phyloP scores from a whole-genome alignment of 768 basidiomycete species.

The Tulasnella sp. region DNA sequence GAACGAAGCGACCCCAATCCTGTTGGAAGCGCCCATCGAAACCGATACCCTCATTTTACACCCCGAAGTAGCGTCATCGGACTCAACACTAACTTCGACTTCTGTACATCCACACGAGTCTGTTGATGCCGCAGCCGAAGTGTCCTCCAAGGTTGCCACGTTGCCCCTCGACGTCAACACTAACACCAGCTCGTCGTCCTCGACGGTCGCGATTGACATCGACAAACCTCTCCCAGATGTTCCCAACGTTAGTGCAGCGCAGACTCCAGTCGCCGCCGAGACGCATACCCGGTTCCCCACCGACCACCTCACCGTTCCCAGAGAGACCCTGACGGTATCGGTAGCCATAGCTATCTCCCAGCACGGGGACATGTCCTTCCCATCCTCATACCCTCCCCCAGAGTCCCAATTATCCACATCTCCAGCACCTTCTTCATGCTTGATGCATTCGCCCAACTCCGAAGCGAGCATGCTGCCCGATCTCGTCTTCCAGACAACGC shows the following conservation, averaged over 20 bases:
- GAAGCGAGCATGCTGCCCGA: too few relatives aligned
- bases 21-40: neutral
- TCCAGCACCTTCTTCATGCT: constrained; percentile 9
- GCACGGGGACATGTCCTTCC: neutral
- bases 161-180: too few relatives aligned
- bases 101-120: neutral
- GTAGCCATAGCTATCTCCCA: constrained; percentile 6
- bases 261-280: too few relatives aligned
- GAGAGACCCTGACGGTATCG: constrained; percentile 2
- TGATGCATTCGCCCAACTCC: constrained; percentile 3
- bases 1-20: neutral
- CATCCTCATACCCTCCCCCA: constrained; percentile 1
- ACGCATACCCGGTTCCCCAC: too few relatives aligned
- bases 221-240: too few relatives aligned
- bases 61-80: neutral
- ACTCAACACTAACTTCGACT: neutral
- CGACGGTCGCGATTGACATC: too few relatives aligned
- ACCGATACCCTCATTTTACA: neutral
- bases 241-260: too few relatives aligned
- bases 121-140: neutral
- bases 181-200: too few relatives aligned
- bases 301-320: too few relatives aligned
- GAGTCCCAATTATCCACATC: neutral
- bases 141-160: too few relatives aligned
- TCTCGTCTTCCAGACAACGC: too few relatives aligned